A percentile compares a stretch with the other conserved stretches of the same genome.
Conservation (phyloP, 371 early-diverging fungal genomes). For the Mortierella sp. region DNA sequence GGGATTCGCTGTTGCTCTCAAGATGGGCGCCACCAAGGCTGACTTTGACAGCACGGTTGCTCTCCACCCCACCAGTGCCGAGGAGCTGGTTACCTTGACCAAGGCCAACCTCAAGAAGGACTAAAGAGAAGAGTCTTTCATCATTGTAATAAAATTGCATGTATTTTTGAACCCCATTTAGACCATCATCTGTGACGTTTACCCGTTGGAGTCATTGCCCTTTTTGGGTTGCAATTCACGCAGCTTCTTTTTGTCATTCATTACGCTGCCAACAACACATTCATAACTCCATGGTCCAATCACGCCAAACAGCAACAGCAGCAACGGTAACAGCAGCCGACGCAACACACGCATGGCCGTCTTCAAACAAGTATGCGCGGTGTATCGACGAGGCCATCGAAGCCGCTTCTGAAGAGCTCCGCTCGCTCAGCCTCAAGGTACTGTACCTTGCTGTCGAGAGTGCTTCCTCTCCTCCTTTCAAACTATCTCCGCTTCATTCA, state of each 20-base stretch:
- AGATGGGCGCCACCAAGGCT: conserved; percentile 96
- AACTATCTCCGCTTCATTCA: background rate
- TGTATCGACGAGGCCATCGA: conserved; percentile 61
- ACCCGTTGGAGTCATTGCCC: background rate
- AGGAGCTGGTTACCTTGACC: conserved; percentile 83
- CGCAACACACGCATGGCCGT: background rate
- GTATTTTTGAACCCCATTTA: background rate
- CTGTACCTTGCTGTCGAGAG: conserved; percentile 26
- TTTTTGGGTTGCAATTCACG: background rate
- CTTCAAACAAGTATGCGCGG: conserved; percentile 29
- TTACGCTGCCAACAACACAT: background rate
- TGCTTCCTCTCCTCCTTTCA: background rate
- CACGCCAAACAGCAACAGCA: background rate
- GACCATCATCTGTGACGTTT: background rate
- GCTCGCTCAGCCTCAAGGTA: conserved; percentile 64
- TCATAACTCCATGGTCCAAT: background rate
- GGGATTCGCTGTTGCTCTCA: conserved; percentile 92
- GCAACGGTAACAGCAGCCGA: background rate
- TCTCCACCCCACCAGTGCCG: conserved; percentile 99
- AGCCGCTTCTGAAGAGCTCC: conserved; percentile 59
- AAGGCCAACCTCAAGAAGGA: conserved; percentile 56
- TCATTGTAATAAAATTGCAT: background rate
- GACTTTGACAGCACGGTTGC: conserved; percentile 97
- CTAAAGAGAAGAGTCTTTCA: conserved; percentile 3
- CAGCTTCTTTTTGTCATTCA: background rate